A percentile compares a stretch with the other conserved stretches of the same genome.
phyloP scores from a whole-genome alignment of 768 basidiomycete genomes.

The Suillus americanus region DNA sequence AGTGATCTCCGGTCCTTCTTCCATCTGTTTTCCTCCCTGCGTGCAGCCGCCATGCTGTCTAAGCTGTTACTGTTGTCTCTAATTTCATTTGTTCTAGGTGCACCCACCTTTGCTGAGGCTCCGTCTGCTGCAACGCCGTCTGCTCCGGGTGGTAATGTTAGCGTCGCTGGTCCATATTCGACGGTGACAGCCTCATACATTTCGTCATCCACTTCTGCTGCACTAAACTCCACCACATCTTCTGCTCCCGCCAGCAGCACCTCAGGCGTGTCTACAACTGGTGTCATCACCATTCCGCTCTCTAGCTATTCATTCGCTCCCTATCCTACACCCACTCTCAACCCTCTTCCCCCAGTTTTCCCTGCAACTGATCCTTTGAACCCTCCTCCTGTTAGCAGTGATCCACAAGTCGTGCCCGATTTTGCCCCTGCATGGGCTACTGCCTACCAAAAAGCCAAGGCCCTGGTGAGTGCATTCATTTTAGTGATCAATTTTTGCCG shows the following conservation, averaged over 20 bases:
- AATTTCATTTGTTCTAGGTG: not conserved
- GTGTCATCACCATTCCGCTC: conserved; percentile 34
- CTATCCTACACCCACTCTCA: conserved; percentile 55
- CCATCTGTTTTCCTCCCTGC: not conserved
- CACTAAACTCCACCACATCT: not conserved
- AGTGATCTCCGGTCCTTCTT: not conserved
- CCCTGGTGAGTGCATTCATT: conserved; percentile 35
- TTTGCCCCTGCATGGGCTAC: conserved; percentile 46
- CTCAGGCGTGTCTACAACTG: conserved; percentile 16
- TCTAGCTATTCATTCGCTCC: conserved; percentile 45
- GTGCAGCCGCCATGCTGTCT: conserved; percentile 1
- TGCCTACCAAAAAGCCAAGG: conserved; percentile 55
- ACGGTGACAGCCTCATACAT: not conserved
- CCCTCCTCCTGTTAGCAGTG: conserved; percentile 49
- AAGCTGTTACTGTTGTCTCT: not conserved
- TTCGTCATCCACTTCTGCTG: not conserved
- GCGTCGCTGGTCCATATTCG: not conserved
- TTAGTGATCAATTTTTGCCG: not conserved
- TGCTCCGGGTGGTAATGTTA: not conserved
- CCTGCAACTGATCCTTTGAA: conserved; percentile 49
- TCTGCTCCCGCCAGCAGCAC: conserved; percentile 3
- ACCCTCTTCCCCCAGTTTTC: conserved; percentile 48
- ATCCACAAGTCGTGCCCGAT: conserved; percentile 36
- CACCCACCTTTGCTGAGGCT: not conserved
- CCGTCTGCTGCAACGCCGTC: not conserved